These are phyloP conservation scores for Nicotiana rustica DNA, from an alignment of 305 asterid species.

Conservation along the genomic window DNA sequence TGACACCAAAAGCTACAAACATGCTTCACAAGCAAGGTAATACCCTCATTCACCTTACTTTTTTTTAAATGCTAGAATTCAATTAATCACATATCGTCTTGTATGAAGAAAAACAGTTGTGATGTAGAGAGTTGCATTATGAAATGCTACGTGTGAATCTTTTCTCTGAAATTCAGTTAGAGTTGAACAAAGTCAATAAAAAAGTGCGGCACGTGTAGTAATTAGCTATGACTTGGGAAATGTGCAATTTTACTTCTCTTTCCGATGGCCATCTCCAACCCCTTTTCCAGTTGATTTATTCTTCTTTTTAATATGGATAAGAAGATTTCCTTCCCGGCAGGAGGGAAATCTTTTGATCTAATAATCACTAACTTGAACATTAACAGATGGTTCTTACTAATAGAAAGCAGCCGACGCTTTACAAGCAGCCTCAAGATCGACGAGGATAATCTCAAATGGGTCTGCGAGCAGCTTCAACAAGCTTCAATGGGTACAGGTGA, in stretches of 20 bases:
- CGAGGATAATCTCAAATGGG: not conserved
- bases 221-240: not conserved
- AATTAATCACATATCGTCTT: too few species aligned
- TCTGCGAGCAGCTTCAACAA: constrained; percentile 8
- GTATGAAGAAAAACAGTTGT: too few species aligned
- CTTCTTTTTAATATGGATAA: too few species aligned
- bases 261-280: not conserved
- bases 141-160: too few species aligned
- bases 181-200: too few species aligned
- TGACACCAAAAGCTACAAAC: not conserved
- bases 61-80: too few species aligned
- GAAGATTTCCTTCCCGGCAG: not conserved
- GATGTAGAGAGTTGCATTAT: too few species aligned
- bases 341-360: not conserved
- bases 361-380: not conserved
- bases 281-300: not conserved
- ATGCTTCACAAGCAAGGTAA: too few species aligned
- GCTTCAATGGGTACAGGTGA: not conserved
- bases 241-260: not conserved
- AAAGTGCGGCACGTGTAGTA: too few species aligned
- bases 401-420: not conserved
- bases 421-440: not conserved
- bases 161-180: too few species aligned
- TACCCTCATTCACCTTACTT: too few species aligned
- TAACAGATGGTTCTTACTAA: constrained; percentile 14